phyloP scores from a whole-genome alignment of 306 rosid species.

The Vigna mungo region DNA sequence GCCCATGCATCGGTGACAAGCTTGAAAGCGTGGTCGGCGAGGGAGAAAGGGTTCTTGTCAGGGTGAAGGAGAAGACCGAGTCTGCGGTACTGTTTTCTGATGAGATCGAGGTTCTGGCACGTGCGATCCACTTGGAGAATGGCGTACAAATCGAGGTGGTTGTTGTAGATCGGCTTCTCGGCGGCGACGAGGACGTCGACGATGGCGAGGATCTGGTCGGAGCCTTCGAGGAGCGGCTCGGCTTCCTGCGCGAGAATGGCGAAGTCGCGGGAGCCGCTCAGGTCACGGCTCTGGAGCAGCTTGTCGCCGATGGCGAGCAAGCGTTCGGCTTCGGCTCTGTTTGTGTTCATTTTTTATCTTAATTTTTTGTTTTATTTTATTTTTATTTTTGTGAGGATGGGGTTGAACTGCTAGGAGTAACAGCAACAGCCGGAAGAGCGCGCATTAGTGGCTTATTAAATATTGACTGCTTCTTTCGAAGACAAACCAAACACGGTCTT shows the following conservation, averaged over 20 bases:
- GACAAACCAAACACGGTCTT: neutral
- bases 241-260: slow-evolving; percentile 88
- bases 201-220: slow-evolving; percentile 91
- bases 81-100: slow-evolving; percentile 72
- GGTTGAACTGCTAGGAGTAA: neutral
- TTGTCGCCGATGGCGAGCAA: slow-evolving; percentile 82
- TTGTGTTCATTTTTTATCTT: slow-evolving; percentile 36
- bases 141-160: slow-evolving; percentile 79
- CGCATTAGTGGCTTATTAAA: neutral
- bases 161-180: slow-evolving; percentile 62
- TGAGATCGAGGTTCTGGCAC: slow-evolving; percentile 59
- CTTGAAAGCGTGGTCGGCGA: slow-evolving; percentile 75
- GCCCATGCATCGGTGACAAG: slow-evolving; percentile 91
- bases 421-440: neutral
- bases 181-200: slow-evolving; percentile 77
- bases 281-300: slow-evolving; percentile 75
- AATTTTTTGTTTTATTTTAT: neutral
- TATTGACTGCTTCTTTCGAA: neutral
- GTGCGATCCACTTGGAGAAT: slow-evolving; percentile 71
- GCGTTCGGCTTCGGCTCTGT: slow-evolving; percentile 78
- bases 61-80: slow-evolving; percentile 87
- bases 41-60: slow-evolving; percentile 74
- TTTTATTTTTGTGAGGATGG: neutral
- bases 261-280: slow-evolving; percentile 71
- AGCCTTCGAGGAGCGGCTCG: slow-evolving; percentile 85